These are phyloP conservation scores for Alternaria dauci DNA, from an alignment of 2,329 filamentous ascomycete species.

Conservation along the genomic window DNA sequence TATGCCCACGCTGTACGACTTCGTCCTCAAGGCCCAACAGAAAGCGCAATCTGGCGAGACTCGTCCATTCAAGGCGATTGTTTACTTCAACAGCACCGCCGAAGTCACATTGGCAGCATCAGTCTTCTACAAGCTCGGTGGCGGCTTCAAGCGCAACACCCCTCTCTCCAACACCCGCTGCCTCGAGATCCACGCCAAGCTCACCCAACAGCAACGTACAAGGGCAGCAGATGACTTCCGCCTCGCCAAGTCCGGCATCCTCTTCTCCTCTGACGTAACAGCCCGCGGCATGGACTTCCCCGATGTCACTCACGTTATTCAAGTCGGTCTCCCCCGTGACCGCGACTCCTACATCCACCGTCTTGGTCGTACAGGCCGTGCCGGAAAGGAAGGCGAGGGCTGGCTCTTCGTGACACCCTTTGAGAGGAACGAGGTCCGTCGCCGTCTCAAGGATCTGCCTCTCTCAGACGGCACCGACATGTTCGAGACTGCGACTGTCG, in stretches of 20 bases:
- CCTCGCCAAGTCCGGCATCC: slow-evolving; percentile 62
- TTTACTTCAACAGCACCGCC: slow-evolving; percentile 85
- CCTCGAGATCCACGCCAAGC: slow-evolving; percentile 78
- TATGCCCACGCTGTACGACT: slow-evolving; percentile 78
- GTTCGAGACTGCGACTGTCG: slow-evolving; percentile 60
- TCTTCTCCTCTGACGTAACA: slow-evolving; percentile 61
- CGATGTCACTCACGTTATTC: slow-evolving; percentile 62
- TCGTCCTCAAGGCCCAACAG: slow-evolving; percentile 69
- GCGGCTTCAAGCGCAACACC: slow-evolving; percentile 45
- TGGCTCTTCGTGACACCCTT: slow-evolving; percentile 69
- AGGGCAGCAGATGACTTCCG: slow-evolving; percentile 77
- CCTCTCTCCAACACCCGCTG: slow-evolving; percentile 50
- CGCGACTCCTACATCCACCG: slow-evolving; percentile 62
- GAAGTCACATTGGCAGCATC: slow-evolving; percentile 72
- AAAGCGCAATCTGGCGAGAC: slow-evolving; percentile 53
- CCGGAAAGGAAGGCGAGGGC: slow-evolving; percentile 75
- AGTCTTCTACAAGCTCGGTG: slow-evolving; percentile 63
- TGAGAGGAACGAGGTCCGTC: slow-evolving; percentile 61
- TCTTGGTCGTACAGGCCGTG: slow-evolving; percentile 66
- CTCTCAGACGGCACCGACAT: slow-evolving; percentile 62
- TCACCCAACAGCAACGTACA: slow-evolving; percentile 75
- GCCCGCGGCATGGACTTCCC: slow-evolving; percentile 64
- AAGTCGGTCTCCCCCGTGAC: slow-evolving; percentile 57
- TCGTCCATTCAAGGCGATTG: slow-evolving; percentile 89
- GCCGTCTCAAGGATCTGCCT: slow-evolving; percentile 66